phyloP scores from a whole-genome alignment of 331 rosid species.

The Phaseolus coccineus region DNA sequence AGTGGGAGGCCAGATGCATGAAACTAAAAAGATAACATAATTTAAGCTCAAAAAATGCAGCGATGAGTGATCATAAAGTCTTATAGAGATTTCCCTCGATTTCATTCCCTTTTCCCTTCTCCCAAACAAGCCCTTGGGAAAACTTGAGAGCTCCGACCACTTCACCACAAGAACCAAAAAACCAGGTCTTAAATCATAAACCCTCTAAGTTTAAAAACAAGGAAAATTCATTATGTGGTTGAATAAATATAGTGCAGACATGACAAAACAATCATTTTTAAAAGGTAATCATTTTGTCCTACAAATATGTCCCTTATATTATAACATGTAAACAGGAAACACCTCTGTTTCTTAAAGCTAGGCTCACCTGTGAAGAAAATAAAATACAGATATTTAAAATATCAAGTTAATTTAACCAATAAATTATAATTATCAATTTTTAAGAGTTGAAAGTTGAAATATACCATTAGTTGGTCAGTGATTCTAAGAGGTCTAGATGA shows the following conservation, averaged over 20 bases:
- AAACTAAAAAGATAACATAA: slow-evolving; percentile 3
- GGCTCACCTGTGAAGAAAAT: neutral
- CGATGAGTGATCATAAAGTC: neutral
- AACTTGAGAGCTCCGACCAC: neutral
- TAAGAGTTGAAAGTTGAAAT: neutral
- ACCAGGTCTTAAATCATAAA: neutral
- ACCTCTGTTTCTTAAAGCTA: slow-evolving; percentile 13
- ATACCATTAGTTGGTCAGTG: neutral
- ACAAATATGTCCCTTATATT: neutral
- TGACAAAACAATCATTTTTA: neutral
- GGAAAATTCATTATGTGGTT: neutral
- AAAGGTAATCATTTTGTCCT: neutral
- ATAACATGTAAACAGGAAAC: neutral
- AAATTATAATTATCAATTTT: neutral
- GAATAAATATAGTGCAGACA: neutral
- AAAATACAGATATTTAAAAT: neutral
- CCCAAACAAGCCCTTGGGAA: neutral
- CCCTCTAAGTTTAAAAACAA: slow-evolving; percentile 15
- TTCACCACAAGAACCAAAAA: slow-evolving; percentile 2
- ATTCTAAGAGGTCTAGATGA: neutral
- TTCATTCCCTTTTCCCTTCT: slow-evolving; percentile 18
- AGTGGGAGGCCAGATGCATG: neutral
- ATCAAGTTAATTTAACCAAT: slow-evolving; percentile 7
- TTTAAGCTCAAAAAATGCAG: neutral
- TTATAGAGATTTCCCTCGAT: neutral